Base-by-base conservation (phyloP, 306 rosid genomes). In the Sphenostylis stenocarpa region DNA sequence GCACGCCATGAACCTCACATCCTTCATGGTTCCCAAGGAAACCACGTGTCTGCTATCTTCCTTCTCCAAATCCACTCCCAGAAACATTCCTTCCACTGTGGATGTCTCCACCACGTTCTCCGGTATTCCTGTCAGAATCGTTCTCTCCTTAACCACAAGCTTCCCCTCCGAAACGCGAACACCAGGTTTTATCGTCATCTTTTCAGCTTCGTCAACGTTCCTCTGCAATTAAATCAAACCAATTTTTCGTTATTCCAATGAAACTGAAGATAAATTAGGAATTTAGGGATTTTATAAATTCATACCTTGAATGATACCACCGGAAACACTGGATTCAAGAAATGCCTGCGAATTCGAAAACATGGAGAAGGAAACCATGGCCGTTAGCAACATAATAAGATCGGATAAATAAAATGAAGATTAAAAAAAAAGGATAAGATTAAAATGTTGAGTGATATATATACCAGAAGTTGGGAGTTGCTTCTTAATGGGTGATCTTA, bases 121-220 rank as follows among this genome's bases (percentile, higher is more conserved):
- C 13, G 96, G 88, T 2, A 95, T 79, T 17, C 91, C 97, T 0
- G 92, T 89, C 10, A 95, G 84, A n/a, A 95, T 85, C 3, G 93
- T 88, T 24, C 91, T 76, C 61, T 87, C 84, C 70, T 87, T 92
- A 17, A 95, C 97, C 16, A 87, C 63, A 4, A 95, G 73, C 7
- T 87, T 92, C 76, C 90, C 73, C 10, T 90, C 93, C 38, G 90
- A 80, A 56, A 92, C 84, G 28, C 92, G 80, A 58, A 95, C 82
- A 6, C 83, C 80, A 21, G 84, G 86, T 65, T 85, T 95, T 75
- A 95, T 95, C 34, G 99, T 95, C 99, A 95, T 94, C 47, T 72
- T 75, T 56, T 52, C 78, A 0, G 3, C 43, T 69, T 29, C 34
- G 8, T 75, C 55, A 23, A 21, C 72, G 7, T 15, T 55, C 31